A percentile compares a stretch with the other conserved stretches of the same genome.
These are phyloP conservation scores for Xylaria sp. DNA, from an alignment of 2,329 filamentous ascomycete genomes.

Conservation along the genomic window DNA sequence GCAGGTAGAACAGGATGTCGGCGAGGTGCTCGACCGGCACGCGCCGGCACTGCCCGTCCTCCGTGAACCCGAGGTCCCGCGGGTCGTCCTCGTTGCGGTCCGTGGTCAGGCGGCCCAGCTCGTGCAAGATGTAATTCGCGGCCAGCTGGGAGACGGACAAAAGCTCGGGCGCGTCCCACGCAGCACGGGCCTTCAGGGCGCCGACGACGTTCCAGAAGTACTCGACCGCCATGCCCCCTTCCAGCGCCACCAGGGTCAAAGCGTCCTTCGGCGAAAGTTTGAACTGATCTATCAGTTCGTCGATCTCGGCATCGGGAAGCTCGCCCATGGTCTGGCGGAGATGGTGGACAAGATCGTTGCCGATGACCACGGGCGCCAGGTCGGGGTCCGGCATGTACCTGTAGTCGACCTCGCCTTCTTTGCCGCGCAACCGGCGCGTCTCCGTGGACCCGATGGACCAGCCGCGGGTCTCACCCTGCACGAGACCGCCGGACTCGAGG, in stretches of 20 bases:
- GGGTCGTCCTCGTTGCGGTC: constrained; percentile 43
- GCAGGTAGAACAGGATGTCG: constrained; percentile 53
- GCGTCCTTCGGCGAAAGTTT: constrained; percentile 81
- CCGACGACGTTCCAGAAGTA: constrained; percentile 75
- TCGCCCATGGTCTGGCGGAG: constrained; percentile 67
- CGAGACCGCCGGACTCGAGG: constrained; percentile 71
- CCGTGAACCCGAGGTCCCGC: constrained; percentile 42
- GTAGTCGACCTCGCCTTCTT: constrained; percentile 97
- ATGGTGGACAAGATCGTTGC: constrained; percentile 66
- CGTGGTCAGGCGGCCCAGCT: constrained; percentile 69
- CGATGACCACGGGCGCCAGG: constrained; percentile 77
- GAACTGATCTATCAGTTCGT: constrained; percentile 63
- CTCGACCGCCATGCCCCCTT: constrained; percentile 77
- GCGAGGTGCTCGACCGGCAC: constrained; percentile 52
- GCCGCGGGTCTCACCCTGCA: constrained; percentile 87
- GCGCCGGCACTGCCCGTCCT: constrained; percentile 50
- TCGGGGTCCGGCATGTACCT: constrained; percentile 98
- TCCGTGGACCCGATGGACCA: constrained; percentile 86
- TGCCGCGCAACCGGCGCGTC: constrained; percentile 81
- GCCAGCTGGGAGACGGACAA: constrained; percentile 49
- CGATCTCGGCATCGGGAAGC: constrained; percentile 71
- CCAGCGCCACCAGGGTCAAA: constrained; percentile 73
- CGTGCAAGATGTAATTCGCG: constrained; percentile 73
- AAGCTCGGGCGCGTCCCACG: constrained; percentile 28
- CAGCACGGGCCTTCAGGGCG: constrained; percentile 37